Percentiles rank a stretch among this genome's conserved stretches.
Evolutionary conservation across 2,329 filamentous ascomycete species (phyloP).

Genomic region (Clonostachys rosea): DNA sequence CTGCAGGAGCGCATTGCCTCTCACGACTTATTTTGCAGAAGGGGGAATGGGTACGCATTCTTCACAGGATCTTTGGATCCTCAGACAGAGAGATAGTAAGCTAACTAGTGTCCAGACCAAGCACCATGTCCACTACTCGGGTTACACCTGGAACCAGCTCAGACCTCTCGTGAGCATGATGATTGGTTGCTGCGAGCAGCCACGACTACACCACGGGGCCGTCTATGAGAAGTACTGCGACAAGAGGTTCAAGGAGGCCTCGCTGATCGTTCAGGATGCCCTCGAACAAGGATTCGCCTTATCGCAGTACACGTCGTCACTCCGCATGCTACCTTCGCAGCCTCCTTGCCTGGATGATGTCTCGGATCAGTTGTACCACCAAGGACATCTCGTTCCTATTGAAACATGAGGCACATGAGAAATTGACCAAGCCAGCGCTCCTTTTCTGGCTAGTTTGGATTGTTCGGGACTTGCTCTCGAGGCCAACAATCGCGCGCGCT

Average conservation of each 20-base stretch:
- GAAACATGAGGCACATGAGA: too few species aligned
- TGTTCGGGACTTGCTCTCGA: too few species aligned
- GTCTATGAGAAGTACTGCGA: conserved; percentile 92
- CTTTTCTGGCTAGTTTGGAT: too few species aligned
- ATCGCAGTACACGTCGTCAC: too few species aligned
- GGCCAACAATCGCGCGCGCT: too few species aligned
- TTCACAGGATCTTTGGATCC: not conserved
- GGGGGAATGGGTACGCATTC: conserved; percentile 80
- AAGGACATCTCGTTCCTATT: too few species aligned
- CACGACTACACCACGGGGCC: conserved; percentile 75
- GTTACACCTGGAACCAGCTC: conserved; percentile 84
- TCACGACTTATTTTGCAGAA: conserved; percentile 85
- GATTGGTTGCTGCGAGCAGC: conserved; percentile 81
- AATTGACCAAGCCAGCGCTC: too few species aligned
- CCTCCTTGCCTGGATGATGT: too few species aligned
- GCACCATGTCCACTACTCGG: conserved; percentile 86
- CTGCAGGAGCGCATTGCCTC: conserved; percentile 88
- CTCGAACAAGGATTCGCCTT: conserved; percentile 52
- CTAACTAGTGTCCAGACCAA: conserved; percentile 52
- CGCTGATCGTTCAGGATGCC: conserved; percentile 73
- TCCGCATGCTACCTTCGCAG: too few species aligned
- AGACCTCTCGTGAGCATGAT: conserved; percentile 73
- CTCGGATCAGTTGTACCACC: too few species aligned
- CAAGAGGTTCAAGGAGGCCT: conserved; percentile 80
- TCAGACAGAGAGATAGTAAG: not conserved